phyloP scores from a whole-genome alignment of 192 early-diverging fungal species.

The Coemansia interrupta region DNA sequence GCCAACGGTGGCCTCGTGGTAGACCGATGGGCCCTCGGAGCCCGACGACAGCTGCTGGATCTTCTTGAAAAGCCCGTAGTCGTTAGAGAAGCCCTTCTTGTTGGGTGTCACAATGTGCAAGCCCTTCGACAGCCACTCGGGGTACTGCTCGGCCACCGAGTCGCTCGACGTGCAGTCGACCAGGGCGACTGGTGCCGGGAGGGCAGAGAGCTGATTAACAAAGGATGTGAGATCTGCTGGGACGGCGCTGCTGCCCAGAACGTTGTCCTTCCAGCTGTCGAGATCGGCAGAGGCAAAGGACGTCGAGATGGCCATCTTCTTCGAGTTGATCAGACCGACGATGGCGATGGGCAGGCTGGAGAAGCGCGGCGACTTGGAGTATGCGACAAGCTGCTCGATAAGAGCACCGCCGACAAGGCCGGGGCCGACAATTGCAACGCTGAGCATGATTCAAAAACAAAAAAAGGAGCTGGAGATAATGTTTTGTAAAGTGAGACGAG shows the following conservation, averaged over 20 bases:
- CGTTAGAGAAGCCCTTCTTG: conserved; percentile 93
- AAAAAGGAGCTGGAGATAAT: background rate
- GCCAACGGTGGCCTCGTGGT: conserved; percentile 95
- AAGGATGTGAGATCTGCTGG: conserved; percentile 56
- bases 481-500: background rate
- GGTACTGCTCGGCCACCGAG: conserved; percentile 75
- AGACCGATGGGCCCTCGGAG: conserved; percentile 61
- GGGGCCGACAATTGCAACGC: conserved; percentile 89
- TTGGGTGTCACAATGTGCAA: conserved; percentile 94
- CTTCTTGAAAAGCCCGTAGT: conserved; percentile 64
- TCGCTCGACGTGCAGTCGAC: conserved; percentile 92
- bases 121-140: conserved; percentile 73
- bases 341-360: conserved; percentile 60
- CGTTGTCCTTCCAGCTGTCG: conserved; percentile 49
- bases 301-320: conserved; percentile 58
- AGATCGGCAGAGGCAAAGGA: conserved; percentile 49
- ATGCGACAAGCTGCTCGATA: conserved; percentile 70
- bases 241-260: conserved; percentile 41
- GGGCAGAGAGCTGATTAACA: conserved; percentile 54
- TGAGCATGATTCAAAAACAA: conserved; percentile 48
- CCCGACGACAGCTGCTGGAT: conserved; percentile 60
- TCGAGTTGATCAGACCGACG: conserved; percentile 77
- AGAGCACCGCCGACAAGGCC: conserved; percentile 93
- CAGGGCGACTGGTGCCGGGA: conserved; percentile 62
- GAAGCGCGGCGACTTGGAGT: conserved; percentile 46